These are phyloP conservation scores for Auriscalpium orientale DNA, from an alignment of 768 basidiomycete genomes.

Conservation along the genomic window DNA sequence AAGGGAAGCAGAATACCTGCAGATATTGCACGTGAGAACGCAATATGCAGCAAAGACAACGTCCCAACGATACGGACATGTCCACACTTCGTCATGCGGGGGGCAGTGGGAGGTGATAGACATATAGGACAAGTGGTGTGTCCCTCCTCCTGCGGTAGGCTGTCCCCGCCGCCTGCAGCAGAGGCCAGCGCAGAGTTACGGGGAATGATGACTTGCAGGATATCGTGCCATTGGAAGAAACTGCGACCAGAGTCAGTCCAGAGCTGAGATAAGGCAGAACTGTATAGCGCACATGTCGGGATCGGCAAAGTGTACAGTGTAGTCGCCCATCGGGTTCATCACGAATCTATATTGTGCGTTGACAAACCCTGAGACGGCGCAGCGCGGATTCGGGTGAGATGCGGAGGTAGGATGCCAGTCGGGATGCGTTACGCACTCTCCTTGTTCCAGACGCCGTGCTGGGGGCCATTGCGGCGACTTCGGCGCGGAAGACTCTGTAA, in stretches of 20 bases:
- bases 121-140: conserved; percentile 89
- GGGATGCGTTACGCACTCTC: conserved; percentile 62
- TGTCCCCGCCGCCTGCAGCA: conserved; percentile 34
- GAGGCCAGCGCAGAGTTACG: conserved; percentile 70
- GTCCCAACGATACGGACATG: conserved; percentile 58
- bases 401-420: neutral
- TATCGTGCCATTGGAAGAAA: conserved; percentile 94
- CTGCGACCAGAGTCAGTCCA: conserved; percentile 31
- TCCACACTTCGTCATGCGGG: conserved; percentile 94
- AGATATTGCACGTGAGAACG: neutral
- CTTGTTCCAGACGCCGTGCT: conserved; percentile 76
- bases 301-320: conserved; percentile 94
- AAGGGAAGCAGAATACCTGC: conserved; percentile 91
- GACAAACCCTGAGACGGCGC: conserved; percentile 65
- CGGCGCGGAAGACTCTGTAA: conserved; percentile 57
- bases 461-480: conserved; percentile 58
- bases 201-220: conserved; percentile 90
- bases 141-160: conserved; percentile 43
- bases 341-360: conserved; percentile 96
- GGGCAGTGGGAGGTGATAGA: conserved; percentile 81
- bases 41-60: too few species aligned
- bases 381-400: conserved; percentile 8
- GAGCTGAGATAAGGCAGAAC: conserved; percentile 9
- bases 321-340: conserved; percentile 86
- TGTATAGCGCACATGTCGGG: conserved; percentile 77